Base-by-base conservation (phyloP, 306 rosid species). In the Vigna unguiculata region DNA sequence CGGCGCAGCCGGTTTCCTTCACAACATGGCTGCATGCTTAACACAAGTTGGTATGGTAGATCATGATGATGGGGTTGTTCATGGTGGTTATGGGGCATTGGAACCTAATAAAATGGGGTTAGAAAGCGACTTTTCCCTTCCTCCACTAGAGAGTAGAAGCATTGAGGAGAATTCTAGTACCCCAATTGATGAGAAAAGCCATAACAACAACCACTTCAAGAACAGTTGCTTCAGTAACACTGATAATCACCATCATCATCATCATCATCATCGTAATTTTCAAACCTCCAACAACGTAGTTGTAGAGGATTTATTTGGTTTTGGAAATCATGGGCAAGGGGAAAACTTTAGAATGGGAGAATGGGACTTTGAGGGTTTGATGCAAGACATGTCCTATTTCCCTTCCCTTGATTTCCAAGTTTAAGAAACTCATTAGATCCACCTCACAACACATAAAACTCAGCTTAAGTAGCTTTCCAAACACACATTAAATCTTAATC, bases 321-420 rank as follows among this genome's bases (percentile, higher is more conserved):
- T 69, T 76, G 87, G 84, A 74, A 71, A 85, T 86, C 83, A 83
- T 86, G 83, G 81, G 13, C 87, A 78, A 34, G 93, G 60, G 52
- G 90, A 87, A 83, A 87, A 81, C 87, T 90, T 86, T 15, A 88
- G 90, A 83, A 61, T 88, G 75, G 96, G 96, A 75, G 88, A 89
- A 80, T 91, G 98, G 98, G 97, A 93, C 51, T 79, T 93, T 55
- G 98, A 93, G 72, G 91, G 96, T 71, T 86, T 91, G 81, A 91
- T 93, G 93, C 94, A 88, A 69, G 97, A 93, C 79, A 80, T 87
- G 9, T 86, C 96, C 81, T 87, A 85, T 84, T 89, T 91, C 30
- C 90, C 95, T 70, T 85, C 85, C 82, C 91, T 85, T 83, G 92
- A 91, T 91, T 89, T 87, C 76, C 86, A 89, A 81, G 86, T 69